These are phyloP conservation scores for Penicillium argentinense DNA, from an alignment of 495 filamentous ascomycete genomes.

Conservation along the genomic window DNA sequence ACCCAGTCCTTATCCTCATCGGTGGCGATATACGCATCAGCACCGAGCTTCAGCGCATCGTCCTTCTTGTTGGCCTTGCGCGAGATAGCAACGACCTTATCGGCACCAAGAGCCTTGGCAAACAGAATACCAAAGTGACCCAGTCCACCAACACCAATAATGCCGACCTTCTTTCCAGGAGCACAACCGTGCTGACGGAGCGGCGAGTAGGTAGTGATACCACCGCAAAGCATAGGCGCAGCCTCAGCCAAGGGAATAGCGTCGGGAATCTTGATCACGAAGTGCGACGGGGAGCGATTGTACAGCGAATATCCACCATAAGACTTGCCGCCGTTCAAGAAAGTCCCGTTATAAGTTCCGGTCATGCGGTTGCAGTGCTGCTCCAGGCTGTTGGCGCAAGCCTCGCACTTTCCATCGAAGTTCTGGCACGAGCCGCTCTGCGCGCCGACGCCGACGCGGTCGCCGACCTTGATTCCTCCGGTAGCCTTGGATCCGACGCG, in stretches of 20 bases:
- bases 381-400: slow-evolving; percentile 61
- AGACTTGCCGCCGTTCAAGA: slow-evolving; percentile 57
- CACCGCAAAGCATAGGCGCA: slow-evolving; percentile 85
- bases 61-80: slow-evolving; percentile 65
- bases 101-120: slow-evolving; percentile 67
- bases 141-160: slow-evolving; percentile 81
- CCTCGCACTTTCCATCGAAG: slow-evolving; percentile 58
- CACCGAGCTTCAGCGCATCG: slow-evolving; percentile 63
- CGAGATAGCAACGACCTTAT: slow-evolving; percentile 80
- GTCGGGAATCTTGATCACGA: slow-evolving; percentile 79
- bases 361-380: slow-evolving; percentile 66
- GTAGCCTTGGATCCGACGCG: slow-evolving; percentile 67
- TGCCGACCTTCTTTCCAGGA: slow-evolving; percentile 79
- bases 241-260: slow-evolving; percentile 55
- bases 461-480: slow-evolving; percentile 68
- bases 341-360: slow-evolving; percentile 40
- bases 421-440: slow-evolving; percentile 71
- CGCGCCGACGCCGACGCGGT: slow-evolving; percentile 85
- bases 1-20: slow-evolving; percentile 75
- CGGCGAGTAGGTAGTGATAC: slow-evolving; percentile 75
- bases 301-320: slow-evolving; percentile 73
- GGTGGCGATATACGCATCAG: slow-evolving; percentile 76
- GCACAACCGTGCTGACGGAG: slow-evolving; percentile 71
- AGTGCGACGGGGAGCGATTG: slow-evolving; percentile 68
- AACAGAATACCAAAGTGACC: slow-evolving; percentile 68